These are phyloP conservation scores for Neckera pumila DNA, from an alignment of 225 moss, liverwort and hornwort species.

Conservation along the genomic window DNA sequence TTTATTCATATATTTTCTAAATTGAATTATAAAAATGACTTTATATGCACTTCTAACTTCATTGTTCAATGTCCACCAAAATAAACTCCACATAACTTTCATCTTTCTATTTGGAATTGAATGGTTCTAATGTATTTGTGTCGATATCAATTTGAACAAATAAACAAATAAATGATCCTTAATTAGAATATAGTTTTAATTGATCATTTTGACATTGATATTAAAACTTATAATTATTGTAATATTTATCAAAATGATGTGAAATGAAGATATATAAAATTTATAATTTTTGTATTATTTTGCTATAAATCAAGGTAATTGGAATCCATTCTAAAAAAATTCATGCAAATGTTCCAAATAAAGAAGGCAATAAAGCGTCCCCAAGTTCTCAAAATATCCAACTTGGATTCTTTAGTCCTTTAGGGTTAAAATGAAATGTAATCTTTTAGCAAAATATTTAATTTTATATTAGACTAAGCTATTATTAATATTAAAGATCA, in stretches of 20 bases:
- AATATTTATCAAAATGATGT: not conserved
- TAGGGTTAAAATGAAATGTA: not conserved
- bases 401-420: rapidly evolving
- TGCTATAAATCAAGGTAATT: rapidly evolving
- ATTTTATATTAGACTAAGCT: not conserved
- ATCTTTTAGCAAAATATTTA: not conserved
- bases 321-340: not conserved
- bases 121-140: not conserved
- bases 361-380: rapidly evolving
- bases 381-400: rapidly evolving
- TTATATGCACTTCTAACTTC: not conserved
- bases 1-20: not conserved
- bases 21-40: not conserved
- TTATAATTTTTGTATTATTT: no score
- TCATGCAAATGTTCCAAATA: rapidly evolving
- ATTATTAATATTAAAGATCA: not conserved
- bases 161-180: not conserved
- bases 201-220: rapidly evolving
- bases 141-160: not conserved
- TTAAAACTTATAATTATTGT: not conserved
- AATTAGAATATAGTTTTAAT: not conserved
- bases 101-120: not conserved
- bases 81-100: not conserved
- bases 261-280: not conserved
- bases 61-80: not conserved